Percentiles rank a stretch among this genome's conserved stretches.
Evolutionary conservation across 2,329 filamentous ascomycete species (phyloP).

Genomic region (Cadophora malorum): DNA sequence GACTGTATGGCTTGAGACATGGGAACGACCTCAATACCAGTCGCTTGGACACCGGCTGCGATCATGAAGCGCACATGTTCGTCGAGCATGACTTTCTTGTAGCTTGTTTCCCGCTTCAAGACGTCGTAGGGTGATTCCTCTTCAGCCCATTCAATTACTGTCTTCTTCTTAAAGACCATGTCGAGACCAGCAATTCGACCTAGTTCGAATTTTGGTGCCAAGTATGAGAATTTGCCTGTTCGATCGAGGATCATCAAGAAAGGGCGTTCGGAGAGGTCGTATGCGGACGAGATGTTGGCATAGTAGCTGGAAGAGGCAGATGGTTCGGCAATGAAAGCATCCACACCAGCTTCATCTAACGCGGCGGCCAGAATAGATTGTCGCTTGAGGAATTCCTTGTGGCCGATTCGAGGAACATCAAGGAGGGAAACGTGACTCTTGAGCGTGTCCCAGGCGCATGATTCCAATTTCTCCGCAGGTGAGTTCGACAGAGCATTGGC

Average conservation of each 20-base stretch:
- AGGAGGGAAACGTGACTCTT: conserved; percentile 32
- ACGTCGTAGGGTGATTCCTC: conserved; percentile 68
- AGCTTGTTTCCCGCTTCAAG: conserved; percentile 51
- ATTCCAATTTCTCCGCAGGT: conserved; percentile 21
- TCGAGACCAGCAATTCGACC: conserved; percentile 62
- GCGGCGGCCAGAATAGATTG: conserved; percentile 34
- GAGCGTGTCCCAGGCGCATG: conserved; percentile 33
- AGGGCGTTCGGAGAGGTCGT: conserved; percentile 67
- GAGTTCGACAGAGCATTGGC: background rate
- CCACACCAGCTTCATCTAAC: conserved; percentile 45
- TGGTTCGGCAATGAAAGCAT: conserved; percentile 67
- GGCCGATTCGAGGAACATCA: conserved; percentile 34
- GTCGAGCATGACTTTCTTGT: conserved; percentile 60
- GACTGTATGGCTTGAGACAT: conserved; percentile 59
- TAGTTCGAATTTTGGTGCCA: conserved; percentile 65
- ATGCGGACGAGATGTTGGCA: conserved; percentile 62
- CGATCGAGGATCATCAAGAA: conserved; percentile 62
- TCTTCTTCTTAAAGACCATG: conserved; percentile 57
- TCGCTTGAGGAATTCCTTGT: conserved; percentile 36
- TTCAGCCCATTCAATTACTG: conserved; percentile 65
- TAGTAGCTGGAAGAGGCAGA: conserved; percentile 69
- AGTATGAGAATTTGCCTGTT: conserved; percentile 61
- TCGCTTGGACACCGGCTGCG: conserved; percentile 57
- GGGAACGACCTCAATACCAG: conserved; percentile 60
- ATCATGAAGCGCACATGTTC: conserved; percentile 70